Percentiles rank a stretch among this genome's conserved stretches.
Evolutionary conservation across 177 flowering plant genomes (phyloP).

Genomic region (Vitis hybrid): DNA sequence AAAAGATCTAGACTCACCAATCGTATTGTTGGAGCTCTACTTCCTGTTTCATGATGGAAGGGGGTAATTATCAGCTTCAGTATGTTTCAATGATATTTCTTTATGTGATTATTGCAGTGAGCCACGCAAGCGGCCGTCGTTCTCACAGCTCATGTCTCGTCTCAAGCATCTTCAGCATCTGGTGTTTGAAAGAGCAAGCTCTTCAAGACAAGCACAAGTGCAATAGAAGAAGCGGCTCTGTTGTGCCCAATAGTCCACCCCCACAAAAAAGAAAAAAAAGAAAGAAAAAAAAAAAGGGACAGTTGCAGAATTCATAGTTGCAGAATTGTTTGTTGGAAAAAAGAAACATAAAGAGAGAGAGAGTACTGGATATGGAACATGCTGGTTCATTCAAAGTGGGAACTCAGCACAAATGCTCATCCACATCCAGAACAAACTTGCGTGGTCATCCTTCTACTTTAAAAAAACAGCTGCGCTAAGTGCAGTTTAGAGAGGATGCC

Average conservation of each 20-base stretch:
- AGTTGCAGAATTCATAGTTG: constrained; percentile 23
- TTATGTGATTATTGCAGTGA: constrained; percentile 58
- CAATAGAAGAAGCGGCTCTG: not conserved
- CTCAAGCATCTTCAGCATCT: constrained; percentile 61
- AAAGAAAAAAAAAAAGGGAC: constrained; percentile 33
- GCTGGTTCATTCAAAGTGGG: constrained; percentile 70
- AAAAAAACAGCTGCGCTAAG: constrained; percentile 23
- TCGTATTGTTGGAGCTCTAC: too few relatives aligned
- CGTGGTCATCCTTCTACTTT: constrained; percentile 10
- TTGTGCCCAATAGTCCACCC: too few relatives aligned
- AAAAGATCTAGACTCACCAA: too few relatives aligned
- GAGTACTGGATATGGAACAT: constrained; percentile 32
- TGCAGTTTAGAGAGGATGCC: constrained; percentile 30
- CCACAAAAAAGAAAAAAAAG: too few relatives aligned
- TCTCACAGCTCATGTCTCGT: constrained; percentile 69
- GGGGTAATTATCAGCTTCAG: not conserved
- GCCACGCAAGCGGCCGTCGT: constrained; percentile 76
- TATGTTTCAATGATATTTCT: not conserved
- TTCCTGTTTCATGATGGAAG: too few relatives aligned
- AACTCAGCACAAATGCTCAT: constrained; percentile 30
- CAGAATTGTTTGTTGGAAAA: constrained; percentile 19
- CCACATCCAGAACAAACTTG: constrained; percentile 22
- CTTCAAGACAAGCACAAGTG: constrained; percentile 9
- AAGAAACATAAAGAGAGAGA: not conserved
- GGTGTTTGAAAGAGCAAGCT: constrained; percentile 28